A percentile compares a stretch with the other conserved stretches of the same genome.
Evolutionary conservation across 2,329 filamentous ascomycete species (phyloP).

Genomic region (Coniochaeta sp.): DNA sequence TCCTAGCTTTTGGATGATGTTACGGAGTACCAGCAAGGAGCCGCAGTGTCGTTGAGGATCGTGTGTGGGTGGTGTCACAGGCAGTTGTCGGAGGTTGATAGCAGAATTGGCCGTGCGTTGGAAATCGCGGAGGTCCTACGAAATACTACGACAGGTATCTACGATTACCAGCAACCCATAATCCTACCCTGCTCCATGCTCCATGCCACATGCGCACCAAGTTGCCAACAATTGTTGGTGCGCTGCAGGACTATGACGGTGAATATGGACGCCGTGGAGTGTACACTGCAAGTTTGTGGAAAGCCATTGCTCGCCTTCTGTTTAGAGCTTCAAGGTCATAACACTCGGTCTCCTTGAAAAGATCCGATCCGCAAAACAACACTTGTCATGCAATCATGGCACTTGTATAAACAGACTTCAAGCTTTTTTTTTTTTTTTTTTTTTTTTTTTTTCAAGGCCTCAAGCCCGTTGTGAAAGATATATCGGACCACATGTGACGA

Average conservation of each 20-base stretch:
- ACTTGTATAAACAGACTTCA: neutral
- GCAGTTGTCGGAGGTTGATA: neutral
- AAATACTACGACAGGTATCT: neutral
- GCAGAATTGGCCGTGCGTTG: neutral
- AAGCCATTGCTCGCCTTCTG: too few species aligned
- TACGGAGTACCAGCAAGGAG: neutral
- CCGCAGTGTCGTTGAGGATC: neutral
- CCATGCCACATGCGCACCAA: neutral
- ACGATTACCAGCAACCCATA: neutral
- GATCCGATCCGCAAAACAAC: neutral
- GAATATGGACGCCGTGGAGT: neutral
- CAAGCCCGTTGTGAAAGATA: neutral
- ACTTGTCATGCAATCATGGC: neutral
- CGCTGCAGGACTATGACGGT: neutral
- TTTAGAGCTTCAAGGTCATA: too few species aligned
- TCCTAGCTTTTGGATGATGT: neutral
- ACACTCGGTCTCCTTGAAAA: too few species aligned
- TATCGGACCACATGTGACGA: too few species aligned
- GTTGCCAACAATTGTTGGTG: neutral
- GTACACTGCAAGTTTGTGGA: neutral
- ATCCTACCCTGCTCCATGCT: constrained; percentile 1
- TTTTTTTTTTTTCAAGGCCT: neutral
- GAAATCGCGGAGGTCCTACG: neutral
- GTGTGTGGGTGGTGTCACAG: neutral
- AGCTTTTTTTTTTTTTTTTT: neutral